Evolutionary conservation across 1,284 basidiomycete genomes (phyloP).

Genomic region (Cystobasidiaceae sp.): DNA sequence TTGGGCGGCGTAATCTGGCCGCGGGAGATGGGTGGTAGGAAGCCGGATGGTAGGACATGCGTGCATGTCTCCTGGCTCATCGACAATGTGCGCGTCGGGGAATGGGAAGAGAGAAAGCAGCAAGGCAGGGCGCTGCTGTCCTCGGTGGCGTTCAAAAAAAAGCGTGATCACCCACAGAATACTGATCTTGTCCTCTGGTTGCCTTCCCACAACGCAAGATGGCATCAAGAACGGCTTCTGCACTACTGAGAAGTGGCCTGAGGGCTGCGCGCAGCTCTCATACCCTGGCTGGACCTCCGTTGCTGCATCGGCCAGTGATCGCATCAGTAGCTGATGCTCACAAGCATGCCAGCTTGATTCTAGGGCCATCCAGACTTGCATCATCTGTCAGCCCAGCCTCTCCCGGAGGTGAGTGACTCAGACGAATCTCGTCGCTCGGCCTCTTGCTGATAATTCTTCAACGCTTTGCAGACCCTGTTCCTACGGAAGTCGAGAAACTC

Average conservation of each 20-base stretch:
- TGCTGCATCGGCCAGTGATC: too few species aligned
- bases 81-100: too few species aligned
- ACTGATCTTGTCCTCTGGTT: too few species aligned
- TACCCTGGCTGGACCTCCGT: background rate
- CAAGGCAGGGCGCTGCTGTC: background rate
- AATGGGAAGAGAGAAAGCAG: too few species aligned
- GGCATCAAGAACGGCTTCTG: background rate
- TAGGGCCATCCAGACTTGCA: background rate
- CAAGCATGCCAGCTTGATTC: too few species aligned
- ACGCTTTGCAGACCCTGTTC: background rate
- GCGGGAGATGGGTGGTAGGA: too few species aligned
- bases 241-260: background rate
- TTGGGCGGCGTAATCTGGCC: too few species aligned
- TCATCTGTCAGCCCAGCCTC: slow-evolving; percentile 12
- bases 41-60: too few species aligned
- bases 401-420: background rate
- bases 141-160: background rate
- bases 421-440: background rate
- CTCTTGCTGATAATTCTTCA: background rate
- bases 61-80: too few species aligned
- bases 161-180: too few species aligned
- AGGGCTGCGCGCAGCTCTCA: background rate
- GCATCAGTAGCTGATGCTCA: too few species aligned
- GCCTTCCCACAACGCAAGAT: background rate
- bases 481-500: slow-evolving; percentile 1